Base-by-base conservation (phyloP, 768 basidiomycete species). In the Chlorophyllum brunneum region DNA sequence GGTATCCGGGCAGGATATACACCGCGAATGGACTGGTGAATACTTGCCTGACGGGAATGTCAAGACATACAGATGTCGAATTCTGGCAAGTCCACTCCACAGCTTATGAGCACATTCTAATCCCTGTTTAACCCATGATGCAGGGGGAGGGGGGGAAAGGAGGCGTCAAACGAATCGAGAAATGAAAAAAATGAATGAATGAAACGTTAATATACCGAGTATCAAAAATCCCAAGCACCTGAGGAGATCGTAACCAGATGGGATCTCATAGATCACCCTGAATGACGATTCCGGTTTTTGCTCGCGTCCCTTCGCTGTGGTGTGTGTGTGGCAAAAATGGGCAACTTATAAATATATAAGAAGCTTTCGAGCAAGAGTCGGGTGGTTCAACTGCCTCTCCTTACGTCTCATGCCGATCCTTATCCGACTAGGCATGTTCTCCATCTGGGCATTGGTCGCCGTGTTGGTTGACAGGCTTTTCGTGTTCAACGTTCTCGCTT, bases 311-410 rank as follows among this genome's bases (percentile, higher is more conserved):
- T 20, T 16, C 31, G 22, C 20, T 33, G 34, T 34, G 30, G n/a
- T n/a, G 38, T 30, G 37, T 23, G 16, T 33, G 40, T 42, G 49
- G 49, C 39, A 20, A 51, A 42, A 16, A 31, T 34, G n/a, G 49
- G n/a, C n/a, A n/a, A n/a, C n/a, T n/a, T n/a, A 53, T 53, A 39
- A 37, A 44, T 52, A 52, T 46, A 53, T 53, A 53, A 53, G 51
- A 46, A 46, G 36, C 6, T 27, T 38, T 30, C 15, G 16, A 36
- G 15, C 8, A n/a, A 23, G n/a, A 7, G n/a, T 26, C 9, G 49
- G 40, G 30, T 20, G 30, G 11, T 43, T 27, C 29, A 43, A 42
- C 31, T 10, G 4, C 26, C 51, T 39, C 20, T 53, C 43, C 43
- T 53, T 46, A 46, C 51, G 51, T 45, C 43, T 27, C 51, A 53